Evolutionary conservation across 2,329 filamentous ascomycete genomes (phyloP).

Genomic region (Balansia obtecta): DNA sequence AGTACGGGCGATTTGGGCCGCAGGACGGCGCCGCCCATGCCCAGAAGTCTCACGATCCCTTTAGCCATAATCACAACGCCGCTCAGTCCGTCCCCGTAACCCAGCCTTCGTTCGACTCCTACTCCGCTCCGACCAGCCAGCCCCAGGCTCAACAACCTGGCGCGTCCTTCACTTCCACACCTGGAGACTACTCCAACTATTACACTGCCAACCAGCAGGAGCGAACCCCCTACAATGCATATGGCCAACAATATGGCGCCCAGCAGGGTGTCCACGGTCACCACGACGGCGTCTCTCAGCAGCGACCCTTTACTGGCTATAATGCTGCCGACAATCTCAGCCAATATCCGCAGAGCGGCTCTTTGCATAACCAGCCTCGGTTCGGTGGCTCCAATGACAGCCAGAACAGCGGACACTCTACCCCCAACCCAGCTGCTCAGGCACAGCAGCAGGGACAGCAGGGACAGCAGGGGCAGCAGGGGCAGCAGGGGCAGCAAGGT

Average conservation of each 20-base stretch:
- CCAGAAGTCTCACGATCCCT: slow-evolving; percentile 81
- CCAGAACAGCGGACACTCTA: slow-evolving; percentile 81
- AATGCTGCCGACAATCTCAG: slow-evolving; percentile 49
- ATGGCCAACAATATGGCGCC: slow-evolving; percentile 48
- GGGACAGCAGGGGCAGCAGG: slow-evolving; percentile 23
- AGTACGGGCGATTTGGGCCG: slow-evolving; percentile 59
- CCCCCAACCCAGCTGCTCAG: slow-evolving; percentile 65
- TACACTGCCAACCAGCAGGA: slow-evolving; percentile 65
- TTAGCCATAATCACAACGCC: slow-evolving; percentile 29
- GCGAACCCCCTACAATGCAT: slow-evolving; percentile 72
- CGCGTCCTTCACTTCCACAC: slow-evolving; percentile 59
- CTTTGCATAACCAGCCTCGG: slow-evolving; percentile 40
- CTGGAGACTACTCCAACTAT: slow-evolving; percentile 72
- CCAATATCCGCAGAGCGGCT: slow-evolving; percentile 63
- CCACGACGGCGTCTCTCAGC: slow-evolving; percentile 61
- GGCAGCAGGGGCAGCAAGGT: slow-evolving; percentile 26
- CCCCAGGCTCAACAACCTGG: slow-evolving; percentile 45
- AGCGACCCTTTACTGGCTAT: slow-evolving; percentile 70
- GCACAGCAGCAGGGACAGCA: slow-evolving; percentile 32
- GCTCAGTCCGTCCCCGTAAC: slow-evolving; percentile 48
- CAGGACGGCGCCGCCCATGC: slow-evolving; percentile 45
- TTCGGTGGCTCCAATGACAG: slow-evolving; percentile 51
- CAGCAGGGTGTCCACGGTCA: slow-evolving; percentile 49
- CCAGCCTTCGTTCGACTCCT: slow-evolving; percentile 48
- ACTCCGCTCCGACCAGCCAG: slow-evolving; percentile 46